Percentiles rank a stretch among this genome's conserved stretches.
Conservation (phyloP, 2,329 filamentous ascomycete genomes). For the Fusarium sambucinum region DNA sequence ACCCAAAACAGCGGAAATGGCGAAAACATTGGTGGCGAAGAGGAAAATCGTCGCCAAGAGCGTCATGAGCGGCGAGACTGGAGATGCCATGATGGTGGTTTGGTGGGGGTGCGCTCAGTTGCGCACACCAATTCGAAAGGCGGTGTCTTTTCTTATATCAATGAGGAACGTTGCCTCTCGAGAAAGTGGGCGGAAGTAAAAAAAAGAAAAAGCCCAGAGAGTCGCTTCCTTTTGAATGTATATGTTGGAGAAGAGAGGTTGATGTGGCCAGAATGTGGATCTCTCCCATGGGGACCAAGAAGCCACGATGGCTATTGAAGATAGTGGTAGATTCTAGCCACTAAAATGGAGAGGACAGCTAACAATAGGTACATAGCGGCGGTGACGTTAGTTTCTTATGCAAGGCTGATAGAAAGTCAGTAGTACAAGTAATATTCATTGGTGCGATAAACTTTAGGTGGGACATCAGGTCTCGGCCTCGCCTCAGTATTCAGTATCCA, state of each 20-base stretch:
- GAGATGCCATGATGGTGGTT: conserved; percentile 52
- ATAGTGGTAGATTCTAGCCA: conserved; percentile 41
- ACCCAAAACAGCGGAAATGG: conserved; percentile 81
- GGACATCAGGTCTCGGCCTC: conserved; percentile 20
- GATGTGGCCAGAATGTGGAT: conserved; percentile 53
- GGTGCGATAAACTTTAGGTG: conserved; percentile 39
- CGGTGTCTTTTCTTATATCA: conserved; percentile 26
- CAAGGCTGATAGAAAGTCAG: conserved; percentile 47
- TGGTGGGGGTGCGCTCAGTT: conserved; percentile 45
- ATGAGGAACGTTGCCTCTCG: conserved; percentile 26
- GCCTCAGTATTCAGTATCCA: conserved; percentile 23
- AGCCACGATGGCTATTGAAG: conserved; percentile 49
- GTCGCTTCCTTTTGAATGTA: conserved; percentile 26
- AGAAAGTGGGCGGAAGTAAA: conserved; percentile 25
- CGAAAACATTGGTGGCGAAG: conserved; percentile 61
- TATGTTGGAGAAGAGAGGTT: conserved; percentile 45
- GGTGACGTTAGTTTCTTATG: conserved; percentile 43
- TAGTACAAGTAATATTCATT: conserved; percentile 15
- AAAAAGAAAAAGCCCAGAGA: conserved; percentile 29
- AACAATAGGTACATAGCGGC: conserved; percentile 40
- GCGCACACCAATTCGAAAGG: conserved; percentile 36
- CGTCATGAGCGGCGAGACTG: conserved; percentile 54
- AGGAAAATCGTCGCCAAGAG: conserved; percentile 56
- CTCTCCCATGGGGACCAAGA: conserved; percentile 46
- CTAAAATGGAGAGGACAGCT: conserved; percentile 54